Evolutionary conservation across 2,329 filamentous ascomycete species (phyloP).

Genomic region (Verticillium nonalfalfae): DNA sequence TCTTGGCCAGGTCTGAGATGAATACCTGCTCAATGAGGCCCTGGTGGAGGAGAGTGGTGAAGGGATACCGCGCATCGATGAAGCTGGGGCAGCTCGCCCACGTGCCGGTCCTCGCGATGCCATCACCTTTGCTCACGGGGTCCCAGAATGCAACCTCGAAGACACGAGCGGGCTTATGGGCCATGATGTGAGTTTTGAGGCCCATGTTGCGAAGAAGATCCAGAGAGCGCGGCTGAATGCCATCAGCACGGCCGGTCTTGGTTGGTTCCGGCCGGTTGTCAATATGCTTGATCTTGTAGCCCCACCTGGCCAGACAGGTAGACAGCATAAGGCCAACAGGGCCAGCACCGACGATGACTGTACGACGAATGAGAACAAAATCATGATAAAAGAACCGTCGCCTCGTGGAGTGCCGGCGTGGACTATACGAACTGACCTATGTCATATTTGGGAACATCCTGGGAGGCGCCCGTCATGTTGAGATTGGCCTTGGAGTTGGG

Average conservation of each 20-base stretch:
- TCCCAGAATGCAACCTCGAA: slow-evolving; percentile 75
- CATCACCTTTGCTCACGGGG: slow-evolving; percentile 44
- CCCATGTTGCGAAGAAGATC: slow-evolving; percentile 87
- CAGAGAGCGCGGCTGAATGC: slow-evolving; percentile 83
- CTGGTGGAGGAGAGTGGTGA: slow-evolving; percentile 66
- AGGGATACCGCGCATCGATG: slow-evolving; percentile 65
- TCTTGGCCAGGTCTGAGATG: slow-evolving; percentile 57
- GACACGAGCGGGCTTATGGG: slow-evolving; percentile 77
- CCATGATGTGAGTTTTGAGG: slow-evolving; percentile 83
- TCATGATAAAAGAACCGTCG: neutral
- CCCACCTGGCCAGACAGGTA: slow-evolving; percentile 84
- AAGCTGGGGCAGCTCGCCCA: slow-evolving; percentile 90
- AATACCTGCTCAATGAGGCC: slow-evolving; percentile 66
- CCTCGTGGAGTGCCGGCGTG: neutral
- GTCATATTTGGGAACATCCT: neutral
- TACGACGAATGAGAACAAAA: slow-evolving; percentile 13
- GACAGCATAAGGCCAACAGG: slow-evolving; percentile 85
- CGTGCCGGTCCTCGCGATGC: slow-evolving; percentile 60
- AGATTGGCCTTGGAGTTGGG: neutral
- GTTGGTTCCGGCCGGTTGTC: slow-evolving; percentile 86
- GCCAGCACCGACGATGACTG: slow-evolving; percentile 82
- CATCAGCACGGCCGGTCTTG: slow-evolving; percentile 78
- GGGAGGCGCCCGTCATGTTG: neutral
- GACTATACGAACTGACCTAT: neutral
- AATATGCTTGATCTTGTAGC: slow-evolving; percentile 92